Percentiles rank a stretch among this genome's conserved stretches.
phyloP scores from a whole-genome alignment of 1,284 basidiomycete species.

The Coniferiporia sulphurascens region DNA sequence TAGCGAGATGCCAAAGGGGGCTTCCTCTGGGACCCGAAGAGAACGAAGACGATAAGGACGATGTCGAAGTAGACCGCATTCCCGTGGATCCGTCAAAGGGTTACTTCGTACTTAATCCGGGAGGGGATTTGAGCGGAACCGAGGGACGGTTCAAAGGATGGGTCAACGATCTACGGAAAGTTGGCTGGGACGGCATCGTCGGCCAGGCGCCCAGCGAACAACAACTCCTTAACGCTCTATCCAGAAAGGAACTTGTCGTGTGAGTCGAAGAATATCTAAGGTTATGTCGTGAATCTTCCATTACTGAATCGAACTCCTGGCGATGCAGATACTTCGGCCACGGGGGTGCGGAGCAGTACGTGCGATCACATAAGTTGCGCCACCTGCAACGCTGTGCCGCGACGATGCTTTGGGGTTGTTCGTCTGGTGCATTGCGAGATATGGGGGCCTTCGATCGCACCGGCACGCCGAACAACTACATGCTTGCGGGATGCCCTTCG shows the following conservation, averaged over 20 bases:
- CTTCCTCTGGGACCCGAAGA: conserved; percentile 21
- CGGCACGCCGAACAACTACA: conserved; percentile 92
- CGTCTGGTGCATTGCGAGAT: conserved; percentile 81
- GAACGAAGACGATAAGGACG: conserved; percentile 10
- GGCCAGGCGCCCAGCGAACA: conserved; percentile 78
- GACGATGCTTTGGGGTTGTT: conserved; percentile 99
- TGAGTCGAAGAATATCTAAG: conserved; percentile 45
- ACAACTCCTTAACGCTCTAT: conserved; percentile 70
- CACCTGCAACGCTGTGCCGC: conserved; percentile 81
- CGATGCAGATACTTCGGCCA: conserved; percentile 88
- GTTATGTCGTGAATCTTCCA: not conserved
- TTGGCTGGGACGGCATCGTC: conserved; percentile 82
- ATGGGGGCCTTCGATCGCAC: conserved; percentile 92
- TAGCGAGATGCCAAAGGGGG: conserved; percentile 42
- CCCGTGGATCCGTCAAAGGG: conserved; percentile 63
- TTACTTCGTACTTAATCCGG: conserved; percentile 89
- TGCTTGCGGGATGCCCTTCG: conserved; percentile 93
- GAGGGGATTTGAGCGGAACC: conserved; percentile 83
- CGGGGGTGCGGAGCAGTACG: conserved; percentile 92
- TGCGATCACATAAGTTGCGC: conserved; percentile 81
- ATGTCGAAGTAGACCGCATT: conserved; percentile 39
- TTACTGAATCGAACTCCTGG: conserved; percentile 10
- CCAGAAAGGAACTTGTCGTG: conserved; percentile 78
- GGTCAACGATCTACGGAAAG: conserved; percentile 61
- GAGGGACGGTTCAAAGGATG: conserved; percentile 79